These are phyloP conservation scores for Penicillium freii DNA, from an alignment of 2,329 filamentous ascomycete genomes.

Conservation along the genomic window DNA sequence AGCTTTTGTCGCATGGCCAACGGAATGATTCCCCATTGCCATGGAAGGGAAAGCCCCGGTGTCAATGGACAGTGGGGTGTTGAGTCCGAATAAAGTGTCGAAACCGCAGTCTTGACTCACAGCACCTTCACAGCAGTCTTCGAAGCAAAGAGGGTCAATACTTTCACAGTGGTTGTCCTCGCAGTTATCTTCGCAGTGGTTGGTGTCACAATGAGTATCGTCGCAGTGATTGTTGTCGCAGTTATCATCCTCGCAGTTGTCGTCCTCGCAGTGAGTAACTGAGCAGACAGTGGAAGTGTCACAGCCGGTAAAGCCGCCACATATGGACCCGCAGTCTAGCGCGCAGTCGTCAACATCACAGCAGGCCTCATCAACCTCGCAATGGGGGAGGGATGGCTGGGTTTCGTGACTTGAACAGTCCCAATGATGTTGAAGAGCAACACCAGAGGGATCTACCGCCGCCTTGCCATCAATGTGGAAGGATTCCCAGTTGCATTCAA, in stretches of 20 bases:
- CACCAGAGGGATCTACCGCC: slow-evolving; percentile 23
- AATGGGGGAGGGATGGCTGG: slow-evolving; percentile 26
- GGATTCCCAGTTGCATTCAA: slow-evolving; percentile 44
- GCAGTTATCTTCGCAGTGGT: slow-evolving; percentile 3
- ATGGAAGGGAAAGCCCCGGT: slow-evolving; percentile 28
- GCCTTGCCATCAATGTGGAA: slow-evolving; percentile 38
- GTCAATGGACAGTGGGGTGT: slow-evolving; percentile 31
- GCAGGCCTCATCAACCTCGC: slow-evolving; percentile 36
- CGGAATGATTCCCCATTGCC: slow-evolving; percentile 17
- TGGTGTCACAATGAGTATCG: slow-evolving; percentile 2
- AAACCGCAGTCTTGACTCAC: slow-evolving; percentile 29
- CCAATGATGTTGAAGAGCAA: slow-evolving; percentile 28
- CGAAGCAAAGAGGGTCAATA: slow-evolving; percentile 39
- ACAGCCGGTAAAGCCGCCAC: slow-evolving; percentile 44
- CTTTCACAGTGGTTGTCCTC: slow-evolving; percentile 26
- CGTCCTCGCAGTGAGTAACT: slow-evolving; percentile 31
- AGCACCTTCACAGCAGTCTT: slow-evolving; percentile 34
- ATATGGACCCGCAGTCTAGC: slow-evolving; percentile 40
- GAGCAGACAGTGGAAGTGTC: slow-evolving; percentile 40
- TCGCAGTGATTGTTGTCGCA: slow-evolving; percentile 4
- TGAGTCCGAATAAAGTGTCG: slow-evolving; percentile 35
- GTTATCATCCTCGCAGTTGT: slow-evolving; percentile 23
- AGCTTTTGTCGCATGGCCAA: slow-evolving; percentile 22
- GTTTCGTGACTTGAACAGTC: slow-evolving; percentile 31
- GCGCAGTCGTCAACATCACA: slow-evolving; percentile 41